phyloP scores from a whole-genome alignment of 164 flowering plant species.

The Paratinospora sagittata region DNA sequence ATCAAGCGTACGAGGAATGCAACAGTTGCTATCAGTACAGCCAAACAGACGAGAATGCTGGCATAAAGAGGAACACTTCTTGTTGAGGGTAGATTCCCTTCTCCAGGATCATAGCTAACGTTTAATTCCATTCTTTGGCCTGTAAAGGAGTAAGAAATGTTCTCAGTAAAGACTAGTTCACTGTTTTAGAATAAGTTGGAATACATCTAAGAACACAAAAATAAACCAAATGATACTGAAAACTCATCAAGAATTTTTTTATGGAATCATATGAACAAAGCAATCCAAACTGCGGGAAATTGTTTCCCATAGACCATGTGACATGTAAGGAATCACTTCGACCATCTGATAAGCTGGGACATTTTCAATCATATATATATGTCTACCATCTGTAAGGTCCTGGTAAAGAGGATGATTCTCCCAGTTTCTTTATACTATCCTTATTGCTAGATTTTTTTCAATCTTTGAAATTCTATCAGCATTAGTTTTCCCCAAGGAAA shows the following conservation, averaged over 20 bases:
- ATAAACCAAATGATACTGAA: not conserved
- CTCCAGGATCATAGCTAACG: constrained; percentile 46
- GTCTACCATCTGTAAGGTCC: no score
- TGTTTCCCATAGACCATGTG: not conserved
- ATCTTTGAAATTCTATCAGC: no score
- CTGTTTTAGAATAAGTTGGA: not conserved
- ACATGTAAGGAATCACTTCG: not conserved
- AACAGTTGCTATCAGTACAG: constrained; percentile 24
- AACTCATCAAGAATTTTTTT: not conserved
- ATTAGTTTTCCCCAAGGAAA: no score
- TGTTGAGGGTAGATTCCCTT: constrained; percentile 13
- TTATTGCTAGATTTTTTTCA: no score
- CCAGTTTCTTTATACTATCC: no score
- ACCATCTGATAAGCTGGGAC: not conserved
- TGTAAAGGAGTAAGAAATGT: constrained; percentile 20
- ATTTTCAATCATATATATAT: no score
- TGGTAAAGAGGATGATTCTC: no score
- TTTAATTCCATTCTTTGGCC: constrained; percentile 66
- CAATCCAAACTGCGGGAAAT: not conserved
- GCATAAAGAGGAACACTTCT: constrained; percentile 21
- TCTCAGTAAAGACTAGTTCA: not conserved
- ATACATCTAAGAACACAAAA: not conserved
- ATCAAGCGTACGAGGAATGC: constrained; percentile 21
- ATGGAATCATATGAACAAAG: not conserved
- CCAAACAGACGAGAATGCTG: constrained; percentile 19